These are phyloP conservation scores for Melocanna baccifera DNA, from an alignment of 176 grass and related monocot species.

Conservation along the genomic window DNA sequence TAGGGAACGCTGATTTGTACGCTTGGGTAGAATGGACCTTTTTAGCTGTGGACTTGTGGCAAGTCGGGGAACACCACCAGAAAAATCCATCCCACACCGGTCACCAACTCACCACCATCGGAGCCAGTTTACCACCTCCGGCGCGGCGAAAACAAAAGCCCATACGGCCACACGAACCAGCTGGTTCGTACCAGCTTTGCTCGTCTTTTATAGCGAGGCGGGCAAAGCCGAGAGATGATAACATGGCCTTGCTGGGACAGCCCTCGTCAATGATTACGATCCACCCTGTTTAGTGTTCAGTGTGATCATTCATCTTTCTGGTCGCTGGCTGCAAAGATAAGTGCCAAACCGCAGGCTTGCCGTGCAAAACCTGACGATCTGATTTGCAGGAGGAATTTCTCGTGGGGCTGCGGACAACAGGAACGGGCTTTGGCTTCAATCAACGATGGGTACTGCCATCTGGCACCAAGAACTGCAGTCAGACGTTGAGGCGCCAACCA, in stretches of 20 bases:
- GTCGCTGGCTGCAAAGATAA: not conserved
- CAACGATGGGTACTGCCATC: not conserved
- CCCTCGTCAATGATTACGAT: not conserved
- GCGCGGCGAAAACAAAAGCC: not conserved
- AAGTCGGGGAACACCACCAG: too few species aligned
- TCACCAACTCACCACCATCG: not conserved
- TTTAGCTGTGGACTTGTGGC: not conserved
- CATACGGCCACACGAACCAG: not conserved
- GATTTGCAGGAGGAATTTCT: not conserved
- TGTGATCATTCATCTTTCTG: not conserved
- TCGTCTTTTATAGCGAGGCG: not conserved
- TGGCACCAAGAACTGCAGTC: not conserved
- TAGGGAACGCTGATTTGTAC: conserved; percentile 4
- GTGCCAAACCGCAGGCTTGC: not conserved
- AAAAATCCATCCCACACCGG: not conserved
- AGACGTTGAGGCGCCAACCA: conserved; percentile 1
- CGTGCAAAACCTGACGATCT: not conserved
- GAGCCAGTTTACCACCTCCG: not conserved
- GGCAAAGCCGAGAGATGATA: not conserved
- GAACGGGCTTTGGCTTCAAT: not conserved
- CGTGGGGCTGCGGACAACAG: not conserved
- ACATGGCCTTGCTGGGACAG: not conserved
- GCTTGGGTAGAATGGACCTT: not conserved
- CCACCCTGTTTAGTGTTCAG: not conserved
- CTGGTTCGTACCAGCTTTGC: not conserved